phyloP scores from a whole-genome alignment of 805 yeast genomes.

The Myxozyma lipomycoides region DNA sequence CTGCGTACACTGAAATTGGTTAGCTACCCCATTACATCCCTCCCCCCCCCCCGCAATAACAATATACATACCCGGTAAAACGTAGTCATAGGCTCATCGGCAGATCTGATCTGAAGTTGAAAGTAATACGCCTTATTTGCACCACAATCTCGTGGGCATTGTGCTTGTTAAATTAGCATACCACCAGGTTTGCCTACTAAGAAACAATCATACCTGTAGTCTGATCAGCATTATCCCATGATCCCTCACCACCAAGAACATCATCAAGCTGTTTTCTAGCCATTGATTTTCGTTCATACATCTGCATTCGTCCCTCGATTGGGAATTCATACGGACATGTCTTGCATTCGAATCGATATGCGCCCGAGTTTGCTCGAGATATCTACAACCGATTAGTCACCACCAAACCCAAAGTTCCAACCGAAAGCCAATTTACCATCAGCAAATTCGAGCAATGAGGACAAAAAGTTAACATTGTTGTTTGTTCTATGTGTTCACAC shows the following conservation, averaged over 20 bases:
- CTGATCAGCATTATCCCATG: constrained; percentile 99
- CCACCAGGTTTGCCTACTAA: constrained; percentile 1
- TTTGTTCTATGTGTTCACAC: too few species aligned
- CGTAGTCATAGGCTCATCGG: constrained; percentile 99
- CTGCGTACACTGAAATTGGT: constrained; percentile 56
- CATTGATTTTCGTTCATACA: constrained; percentile 78
- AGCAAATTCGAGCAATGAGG: constrained; percentile 94
- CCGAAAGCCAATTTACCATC: constrained; percentile 41
- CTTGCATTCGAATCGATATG: constrained; percentile 73
- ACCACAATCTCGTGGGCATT: constrained; percentile 91
- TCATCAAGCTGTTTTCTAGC: constrained; percentile 91
- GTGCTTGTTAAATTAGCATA: constrained; percentile 55
- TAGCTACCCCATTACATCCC: not conserved
- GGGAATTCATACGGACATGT: constrained; percentile 96
- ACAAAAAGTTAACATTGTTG: constrained; percentile 84
- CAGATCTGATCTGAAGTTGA: constrained; percentile 93
- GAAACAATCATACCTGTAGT: constrained; percentile 45
- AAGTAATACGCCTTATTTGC: constrained; percentile 91
- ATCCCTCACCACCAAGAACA: constrained; percentile 93
- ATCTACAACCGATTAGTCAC: constrained; percentile 35
- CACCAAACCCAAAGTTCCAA: not conserved
- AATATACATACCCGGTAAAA: constrained; percentile 59
- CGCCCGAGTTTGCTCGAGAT: constrained; percentile 53
- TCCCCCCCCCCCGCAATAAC: too few species aligned
- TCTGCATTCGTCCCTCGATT: constrained; percentile 66